phyloP scores from a whole-genome alignment of 495 filamentous ascomycete genomes.

The Aspergillus bertholletiae region DNA sequence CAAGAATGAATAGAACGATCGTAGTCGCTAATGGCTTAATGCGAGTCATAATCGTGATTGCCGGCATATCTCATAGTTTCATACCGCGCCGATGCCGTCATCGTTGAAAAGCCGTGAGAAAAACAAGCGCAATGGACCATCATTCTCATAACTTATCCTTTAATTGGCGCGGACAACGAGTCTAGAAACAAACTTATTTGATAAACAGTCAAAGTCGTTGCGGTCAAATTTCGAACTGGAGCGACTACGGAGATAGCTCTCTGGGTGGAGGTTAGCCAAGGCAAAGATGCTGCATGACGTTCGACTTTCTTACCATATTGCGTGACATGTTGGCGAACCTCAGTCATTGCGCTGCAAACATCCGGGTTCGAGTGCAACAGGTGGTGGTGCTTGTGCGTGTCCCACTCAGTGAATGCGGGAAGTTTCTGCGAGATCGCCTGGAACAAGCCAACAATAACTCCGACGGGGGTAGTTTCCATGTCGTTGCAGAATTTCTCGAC shows the following conservation, averaged over 20 bases:
- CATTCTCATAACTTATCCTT: conserved; percentile 34
- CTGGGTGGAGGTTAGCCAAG: conserved; percentile 38
- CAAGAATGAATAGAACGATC: conserved; percentile 16
- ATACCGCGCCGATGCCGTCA: conserved; percentile 18
- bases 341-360: conserved; percentile 90
- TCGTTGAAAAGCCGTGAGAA: conserved; percentile 2
- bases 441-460: conserved; percentile 92
- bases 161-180: conserved; percentile 91
- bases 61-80: conserved; percentile 25
- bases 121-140: background rate
- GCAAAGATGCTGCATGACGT: background rate
- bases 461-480: conserved; percentile 91
- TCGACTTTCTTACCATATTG: conserved; percentile 65
- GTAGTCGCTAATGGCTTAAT: conserved; percentile 20
- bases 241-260: conserved; percentile 57
- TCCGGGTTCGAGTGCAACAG: conserved; percentile 81
- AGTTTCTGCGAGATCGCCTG: conserved; percentile 93
- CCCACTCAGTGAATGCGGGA: conserved; percentile 86
- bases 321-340: conserved; percentile 82
- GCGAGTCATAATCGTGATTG: conserved; percentile 26
- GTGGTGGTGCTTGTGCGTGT: conserved; percentile 81
- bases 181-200: conserved; percentile 91
- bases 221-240: conserved; percentile 73
- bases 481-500: conserved; percentile 91
- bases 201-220: conserved; percentile 85